Evolutionary conservation across 768 basidiomycete genomes (phyloP).

Genomic region (Boletus barrowsii): DNA sequence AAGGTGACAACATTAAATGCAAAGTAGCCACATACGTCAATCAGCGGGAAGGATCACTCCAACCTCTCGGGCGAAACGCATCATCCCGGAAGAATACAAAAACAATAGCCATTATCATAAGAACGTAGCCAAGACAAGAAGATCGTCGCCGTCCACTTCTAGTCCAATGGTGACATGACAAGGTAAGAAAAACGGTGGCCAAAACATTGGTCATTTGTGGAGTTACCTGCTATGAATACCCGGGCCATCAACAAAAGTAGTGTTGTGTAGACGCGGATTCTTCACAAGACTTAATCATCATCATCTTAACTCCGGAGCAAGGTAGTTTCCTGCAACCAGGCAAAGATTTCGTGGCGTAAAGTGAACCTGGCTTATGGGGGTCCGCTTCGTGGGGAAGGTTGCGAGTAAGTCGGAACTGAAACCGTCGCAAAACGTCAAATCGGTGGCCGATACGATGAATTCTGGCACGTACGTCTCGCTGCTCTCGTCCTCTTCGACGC

Average conservation of each 20-base stretch:
- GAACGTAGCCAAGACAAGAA: not conserved
- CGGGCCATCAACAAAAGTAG: not conserved
- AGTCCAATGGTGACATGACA: not conserved
- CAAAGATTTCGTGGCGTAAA: conserved; percentile 95
- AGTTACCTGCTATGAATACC: not conserved
- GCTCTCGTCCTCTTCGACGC: conserved; percentile 48
- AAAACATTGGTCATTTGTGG: conserved; percentile 2
- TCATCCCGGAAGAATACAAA: too few species aligned
- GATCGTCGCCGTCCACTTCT: not conserved
- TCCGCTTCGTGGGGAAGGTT: conserved; percentile 94
- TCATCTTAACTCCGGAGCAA: conserved; percentile 55
- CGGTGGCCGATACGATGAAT: not conserved
- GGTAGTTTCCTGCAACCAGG: conserved; percentile 76
- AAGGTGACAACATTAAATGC: not conserved
- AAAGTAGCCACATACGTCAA: not conserved
- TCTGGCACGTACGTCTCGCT: conserved; percentile 63
- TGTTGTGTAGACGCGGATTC: not conserved
- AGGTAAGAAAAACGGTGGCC: not conserved
- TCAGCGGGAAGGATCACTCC: not conserved
- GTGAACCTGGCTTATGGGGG: conserved; percentile 87
- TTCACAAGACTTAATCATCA: not conserved
- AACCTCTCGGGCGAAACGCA: too few species aligned
- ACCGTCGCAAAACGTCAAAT: conserved; percentile 2
- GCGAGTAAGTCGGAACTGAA: conserved; percentile 78
- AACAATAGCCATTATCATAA: not conserved